These are phyloP conservation scores for Carex pumila DNA, from an alignment of 176 grass and related monocot species.

Conservation along the genomic window DNA sequence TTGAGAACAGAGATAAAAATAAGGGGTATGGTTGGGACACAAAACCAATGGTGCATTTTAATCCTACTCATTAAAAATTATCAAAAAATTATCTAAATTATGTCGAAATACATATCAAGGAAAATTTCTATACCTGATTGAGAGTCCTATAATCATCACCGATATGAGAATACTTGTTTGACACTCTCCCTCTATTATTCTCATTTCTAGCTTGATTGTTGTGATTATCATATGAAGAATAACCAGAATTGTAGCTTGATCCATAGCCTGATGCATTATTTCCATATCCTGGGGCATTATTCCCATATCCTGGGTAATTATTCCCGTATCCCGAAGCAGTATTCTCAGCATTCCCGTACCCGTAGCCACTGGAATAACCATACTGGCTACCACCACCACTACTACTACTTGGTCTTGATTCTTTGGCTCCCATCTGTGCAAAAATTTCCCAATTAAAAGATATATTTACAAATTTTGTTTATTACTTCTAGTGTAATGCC, in stretches of 20 bases:
- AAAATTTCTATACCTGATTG: conserved; percentile 46
- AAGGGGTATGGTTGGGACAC: too few relatives aligned
- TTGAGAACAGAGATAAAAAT: too few relatives aligned
- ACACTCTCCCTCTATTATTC: conserved; percentile 39
- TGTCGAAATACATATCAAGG: not conserved
- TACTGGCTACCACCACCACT: not conserved
- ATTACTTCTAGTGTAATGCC: not conserved
- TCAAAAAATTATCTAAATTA: too few relatives aligned
- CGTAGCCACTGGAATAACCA: not conserved
- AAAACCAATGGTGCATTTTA: too few relatives aligned
- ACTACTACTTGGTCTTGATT: not conserved
- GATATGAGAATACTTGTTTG: conserved; percentile 69
- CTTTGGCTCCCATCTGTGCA: conserved; percentile 8
- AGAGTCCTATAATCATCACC: conserved; percentile 71
- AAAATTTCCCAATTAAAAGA: not conserved
- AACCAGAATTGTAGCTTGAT: conserved; percentile 39
- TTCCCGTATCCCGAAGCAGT: not conserved
- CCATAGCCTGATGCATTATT: conserved; percentile 26
- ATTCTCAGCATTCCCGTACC: not conserved
- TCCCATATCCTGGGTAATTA: conserved; percentile 34
- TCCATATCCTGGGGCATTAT: conserved; percentile 27
- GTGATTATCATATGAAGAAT: conserved; percentile 27
- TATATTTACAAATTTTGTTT: not conserved
- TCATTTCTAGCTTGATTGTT: conserved; percentile 29
- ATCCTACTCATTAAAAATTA: too few relatives aligned